These are phyloP conservation scores for Grosmannia clavigera DNA, from an alignment of 2,329 filamentous ascomycete species.

Conservation along the genomic window DNA sequence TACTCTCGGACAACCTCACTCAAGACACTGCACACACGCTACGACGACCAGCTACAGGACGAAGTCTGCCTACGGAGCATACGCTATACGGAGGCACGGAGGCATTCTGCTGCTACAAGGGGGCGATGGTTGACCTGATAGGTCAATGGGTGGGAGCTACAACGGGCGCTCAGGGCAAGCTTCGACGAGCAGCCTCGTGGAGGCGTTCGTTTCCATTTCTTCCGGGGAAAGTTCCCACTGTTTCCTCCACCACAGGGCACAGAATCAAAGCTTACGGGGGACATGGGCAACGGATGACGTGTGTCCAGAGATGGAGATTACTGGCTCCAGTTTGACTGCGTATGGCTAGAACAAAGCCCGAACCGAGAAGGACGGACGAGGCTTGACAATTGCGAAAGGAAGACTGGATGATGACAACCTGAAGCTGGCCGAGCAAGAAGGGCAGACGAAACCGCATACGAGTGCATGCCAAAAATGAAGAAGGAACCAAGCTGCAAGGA, in stretches of 20 bases:
- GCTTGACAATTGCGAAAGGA: neutral
- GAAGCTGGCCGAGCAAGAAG: neutral
- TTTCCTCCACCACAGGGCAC: neutral
- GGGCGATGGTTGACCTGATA: neutral
- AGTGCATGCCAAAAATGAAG: neutral
- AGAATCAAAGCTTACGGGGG: neutral
- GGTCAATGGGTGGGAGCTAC: neutral
- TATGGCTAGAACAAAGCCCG: neutral
- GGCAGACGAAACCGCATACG: neutral
- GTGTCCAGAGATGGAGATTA: neutral
- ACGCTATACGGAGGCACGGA: neutral
- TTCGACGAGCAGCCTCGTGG: neutral
- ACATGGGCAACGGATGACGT: neutral
- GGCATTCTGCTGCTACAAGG: neutral
- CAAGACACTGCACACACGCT: neutral
- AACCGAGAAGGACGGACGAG: neutral
- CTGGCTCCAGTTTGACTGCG: neutral
- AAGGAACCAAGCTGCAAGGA: neutral
- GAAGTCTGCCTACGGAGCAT: neutral
- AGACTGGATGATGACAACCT: neutral
- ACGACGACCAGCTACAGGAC: neutral
- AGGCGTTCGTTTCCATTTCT: neutral
- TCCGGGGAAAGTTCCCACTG: constrained; percentile 5
- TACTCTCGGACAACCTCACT: constrained; percentile 4
- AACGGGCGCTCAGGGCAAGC: neutral